Conservation (phyloP, 2,329 filamentous ascomycete genomes). For the Colletotrichum euphorbiae region DNA sequence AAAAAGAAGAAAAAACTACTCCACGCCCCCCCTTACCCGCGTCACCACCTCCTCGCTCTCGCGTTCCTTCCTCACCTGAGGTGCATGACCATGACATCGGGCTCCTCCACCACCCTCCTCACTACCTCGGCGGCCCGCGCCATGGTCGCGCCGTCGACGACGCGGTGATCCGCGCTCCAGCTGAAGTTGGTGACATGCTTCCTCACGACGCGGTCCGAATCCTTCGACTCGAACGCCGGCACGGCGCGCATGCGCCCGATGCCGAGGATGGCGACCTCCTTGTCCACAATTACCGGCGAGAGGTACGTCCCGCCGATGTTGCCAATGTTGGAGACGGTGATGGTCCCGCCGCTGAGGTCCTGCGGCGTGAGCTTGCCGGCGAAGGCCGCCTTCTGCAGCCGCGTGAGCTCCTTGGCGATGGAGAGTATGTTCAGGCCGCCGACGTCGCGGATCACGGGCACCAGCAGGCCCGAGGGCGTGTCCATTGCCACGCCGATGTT, state of each 20-base stretch:
- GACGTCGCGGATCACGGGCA: constrained; percentile 91
- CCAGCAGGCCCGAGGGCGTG: constrained; percentile 86
- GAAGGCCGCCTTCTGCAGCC: constrained; percentile 78
- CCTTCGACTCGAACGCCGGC: constrained; percentile 75
- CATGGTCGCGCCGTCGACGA: constrained; percentile 95
- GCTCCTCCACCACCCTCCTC: constrained; percentile 81
- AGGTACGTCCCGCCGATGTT: constrained; percentile 94
- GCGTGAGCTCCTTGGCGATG: constrained; percentile 80
- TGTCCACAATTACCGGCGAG: constrained; percentile 89
- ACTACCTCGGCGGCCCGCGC: constrained; percentile 89
- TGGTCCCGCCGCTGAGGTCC: constrained; percentile 88
- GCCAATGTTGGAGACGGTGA: constrained; percentile 97
- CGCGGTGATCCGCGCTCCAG: constrained; percentile 95
- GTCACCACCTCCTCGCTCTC: not conserved
- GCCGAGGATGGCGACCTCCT: constrained; percentile 91
- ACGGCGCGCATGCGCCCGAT: constrained; percentile 84
- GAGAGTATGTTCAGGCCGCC: constrained; percentile 79
- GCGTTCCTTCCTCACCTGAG: constrained; percentile 66
- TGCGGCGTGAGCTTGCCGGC: constrained; percentile 79
- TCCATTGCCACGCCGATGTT: constrained; percentile 98
- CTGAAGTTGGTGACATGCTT: constrained; percentile 90
- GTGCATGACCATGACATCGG: constrained; percentile 87
- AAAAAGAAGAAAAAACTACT: too few species aligned
- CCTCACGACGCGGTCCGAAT: constrained; percentile 70
- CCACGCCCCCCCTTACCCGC: not conserved